These are phyloP conservation scores for Neonectria punicea DNA, from an alignment of 2,329 filamentous ascomycete genomes.

Conservation along the genomic window DNA sequence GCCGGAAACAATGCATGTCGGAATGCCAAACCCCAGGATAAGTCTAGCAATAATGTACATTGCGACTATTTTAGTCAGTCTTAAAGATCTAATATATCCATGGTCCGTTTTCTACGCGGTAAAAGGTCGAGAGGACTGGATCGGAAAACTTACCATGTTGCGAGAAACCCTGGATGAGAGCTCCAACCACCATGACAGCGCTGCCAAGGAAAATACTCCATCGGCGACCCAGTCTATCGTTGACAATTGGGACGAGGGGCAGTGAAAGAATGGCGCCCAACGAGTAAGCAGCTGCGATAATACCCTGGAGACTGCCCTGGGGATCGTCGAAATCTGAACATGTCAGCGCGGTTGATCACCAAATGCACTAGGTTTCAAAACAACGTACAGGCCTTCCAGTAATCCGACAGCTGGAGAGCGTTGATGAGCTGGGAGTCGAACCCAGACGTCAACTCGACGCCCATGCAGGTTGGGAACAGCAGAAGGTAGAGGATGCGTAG, in stretches of 20 bases:
- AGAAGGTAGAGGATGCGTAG: slow-evolving; percentile 62
- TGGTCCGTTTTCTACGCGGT: neutral
- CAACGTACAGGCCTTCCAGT: slow-evolving; percentile 10
- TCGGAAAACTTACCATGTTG: slow-evolving; percentile 51
- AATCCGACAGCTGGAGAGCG: slow-evolving; percentile 14
- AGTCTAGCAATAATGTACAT: slow-evolving; percentile 71
- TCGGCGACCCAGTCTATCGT: slow-evolving; percentile 65
- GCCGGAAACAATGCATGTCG: slow-evolving; percentile 67
- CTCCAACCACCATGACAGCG: slow-evolving; percentile 63
- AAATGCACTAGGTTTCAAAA: neutral
- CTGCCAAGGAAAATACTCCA: slow-evolving; percentile 68
- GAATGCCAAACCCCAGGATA: slow-evolving; percentile 70
- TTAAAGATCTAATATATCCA: too few species aligned
- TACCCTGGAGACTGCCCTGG: slow-evolving; percentile 54
- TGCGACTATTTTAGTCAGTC: slow-evolving; percentile 48
- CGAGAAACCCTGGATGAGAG: slow-evolving; percentile 64
- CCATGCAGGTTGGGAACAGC: slow-evolving; percentile 64
- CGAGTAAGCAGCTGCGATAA: slow-evolving; percentile 68
- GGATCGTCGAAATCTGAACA: slow-evolving; percentile 7
- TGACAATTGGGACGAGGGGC: slow-evolving; percentile 66
- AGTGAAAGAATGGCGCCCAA: slow-evolving; percentile 68
- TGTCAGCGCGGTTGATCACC: neutral
- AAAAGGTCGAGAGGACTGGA: neutral
- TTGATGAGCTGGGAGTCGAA: slow-evolving; percentile 53
- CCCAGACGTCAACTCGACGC: slow-evolving; percentile 66